Evolutionary conservation across 805 yeast species (phyloP), one percentile per base, ranked within the genome.

Genomic region (Yueomyces sp.): DNA sequence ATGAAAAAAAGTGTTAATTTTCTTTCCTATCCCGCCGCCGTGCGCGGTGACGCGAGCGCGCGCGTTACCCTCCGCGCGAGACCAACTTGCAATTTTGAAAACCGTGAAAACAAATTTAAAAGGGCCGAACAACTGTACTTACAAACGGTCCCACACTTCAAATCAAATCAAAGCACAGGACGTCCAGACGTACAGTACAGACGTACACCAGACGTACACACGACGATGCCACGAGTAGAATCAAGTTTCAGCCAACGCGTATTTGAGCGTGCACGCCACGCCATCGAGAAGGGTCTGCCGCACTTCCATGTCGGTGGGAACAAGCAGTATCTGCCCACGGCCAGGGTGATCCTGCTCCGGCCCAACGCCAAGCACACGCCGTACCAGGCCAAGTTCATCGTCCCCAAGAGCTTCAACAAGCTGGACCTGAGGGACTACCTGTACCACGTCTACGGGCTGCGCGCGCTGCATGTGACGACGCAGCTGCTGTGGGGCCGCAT

Each of bases 291-390:
- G 42, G 86, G 81, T 37, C 70, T 70, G 50, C 81, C 95, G 2
- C 95, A 87, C 68, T 90, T 86, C 73, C 70, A 69, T 37, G 76
- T 83, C 5, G 98, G 98, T 54, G 80, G 76, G 4, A 77, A 73
- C 50, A 70, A 82, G 49, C 69, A 83, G 7, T 88, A 77, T 60
- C 84, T 90, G 62, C 98, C 98, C 32, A 77, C 78, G 48, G 95
- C 94, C 1, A 71, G 90, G 48, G 70, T 90, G 36, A 76, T 84
- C 42, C 68, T 90, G 32, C 66, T 92, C 49, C 75, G 95, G 58
- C 95, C 96, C 38, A 84, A 84, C 56, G 96, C 97, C n/a, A 85
- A 85, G 57, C 95, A 85, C 64, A 84, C 96, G 0, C 99, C 99
- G 40, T 88, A 84, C 66, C 96, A 87, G 64, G 97, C 97, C 41